Percentiles rank a stretch among this genome's conserved stretches.
Conservation (phyloP, 495 filamentous ascomycete genomes). For the Aspergillus cristatus region DNA sequence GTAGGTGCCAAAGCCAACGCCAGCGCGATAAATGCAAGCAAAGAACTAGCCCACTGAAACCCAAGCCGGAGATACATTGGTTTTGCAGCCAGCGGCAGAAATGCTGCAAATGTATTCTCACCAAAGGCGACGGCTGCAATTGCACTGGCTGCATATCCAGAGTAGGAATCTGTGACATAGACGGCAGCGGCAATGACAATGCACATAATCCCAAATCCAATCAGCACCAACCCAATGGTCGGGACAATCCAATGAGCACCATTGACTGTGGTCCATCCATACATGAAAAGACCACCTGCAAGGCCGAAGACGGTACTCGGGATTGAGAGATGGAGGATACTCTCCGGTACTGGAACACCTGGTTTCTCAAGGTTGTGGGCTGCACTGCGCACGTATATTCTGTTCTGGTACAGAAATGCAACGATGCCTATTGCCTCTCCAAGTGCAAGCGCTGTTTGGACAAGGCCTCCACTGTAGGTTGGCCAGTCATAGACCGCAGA, state of each 20-base stretch:
- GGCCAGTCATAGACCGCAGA: constrained; percentile 3
- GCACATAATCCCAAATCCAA: constrained; percentile 18
- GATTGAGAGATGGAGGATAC: constrained; percentile 10
- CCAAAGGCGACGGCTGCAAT: constrained; percentile 25
- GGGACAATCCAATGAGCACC: constrained; percentile 17
- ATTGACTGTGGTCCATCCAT: constrained; percentile 9
- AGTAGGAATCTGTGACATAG: constrained; percentile 27
- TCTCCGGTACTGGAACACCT: constrained; percentile 9
- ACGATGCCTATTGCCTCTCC: constrained; percentile 6
- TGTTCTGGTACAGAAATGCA: constrained; percentile 2
- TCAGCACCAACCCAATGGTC: constrained; percentile 9
- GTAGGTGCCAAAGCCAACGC: constrained; percentile 23
- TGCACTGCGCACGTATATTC: constrained; percentile 3
- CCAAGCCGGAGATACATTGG: constrained; percentile 34
- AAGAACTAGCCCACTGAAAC: constrained; percentile 34
- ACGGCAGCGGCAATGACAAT: constrained; percentile 22
- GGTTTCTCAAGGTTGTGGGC: constrained; percentile 4
- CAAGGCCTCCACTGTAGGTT: constrained; percentile 1
- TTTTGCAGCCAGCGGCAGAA: constrained; percentile 31
- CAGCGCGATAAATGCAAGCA: constrained; percentile 30
- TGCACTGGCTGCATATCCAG: constrained; percentile 25
- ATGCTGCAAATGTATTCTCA: constrained; percentile 29
- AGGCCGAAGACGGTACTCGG: constrained; percentile 6
- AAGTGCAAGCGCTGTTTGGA: constrained; percentile 4
- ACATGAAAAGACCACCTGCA: constrained; percentile 11